Conservation (phyloP, 495 filamentous ascomycete species). For the Penicillium ochrochloron region DNA sequence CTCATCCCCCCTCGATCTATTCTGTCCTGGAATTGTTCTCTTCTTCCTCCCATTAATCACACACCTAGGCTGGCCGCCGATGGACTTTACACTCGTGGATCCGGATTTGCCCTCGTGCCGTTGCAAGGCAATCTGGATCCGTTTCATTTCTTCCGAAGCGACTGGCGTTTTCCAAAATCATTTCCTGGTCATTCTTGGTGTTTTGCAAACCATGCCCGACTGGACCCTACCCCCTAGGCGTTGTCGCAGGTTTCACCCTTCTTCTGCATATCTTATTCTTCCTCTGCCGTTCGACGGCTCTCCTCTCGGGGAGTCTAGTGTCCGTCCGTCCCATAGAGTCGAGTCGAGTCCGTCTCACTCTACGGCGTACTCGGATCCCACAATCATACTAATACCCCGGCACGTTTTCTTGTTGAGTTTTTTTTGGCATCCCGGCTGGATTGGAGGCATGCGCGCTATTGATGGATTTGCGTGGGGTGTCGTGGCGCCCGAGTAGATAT, state of each 20-base stretch:
- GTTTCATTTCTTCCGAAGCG: conserved; percentile 10
- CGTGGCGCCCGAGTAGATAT: conserved; percentile 17
- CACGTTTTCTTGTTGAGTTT: conserved; percentile 3
- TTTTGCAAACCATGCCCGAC: neutral
- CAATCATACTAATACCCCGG: conserved; percentile 28
- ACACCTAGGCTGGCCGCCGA: conserved; percentile 12
- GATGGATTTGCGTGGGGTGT: conserved; percentile 1
- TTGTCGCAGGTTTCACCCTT: conserved; percentile 16
- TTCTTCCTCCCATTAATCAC: conserved; percentile 4
- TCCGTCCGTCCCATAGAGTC: neutral
- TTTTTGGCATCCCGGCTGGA: neutral
- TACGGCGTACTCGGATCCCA: neutral
- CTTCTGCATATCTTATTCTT: conserved; percentile 15
- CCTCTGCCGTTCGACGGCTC: conserved; percentile 12
- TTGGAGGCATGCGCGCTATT: neutral
- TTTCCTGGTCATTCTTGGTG: neutral
- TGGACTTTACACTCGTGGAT: conserved; percentile 6
- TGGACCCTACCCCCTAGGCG: neutral
- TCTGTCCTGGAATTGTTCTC: neutral
- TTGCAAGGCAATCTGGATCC: conserved; percentile 4
- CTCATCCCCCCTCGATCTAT: neutral
- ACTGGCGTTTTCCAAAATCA: conserved; percentile 20
- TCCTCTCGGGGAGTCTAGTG: neutral
- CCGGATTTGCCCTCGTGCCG: neutral
- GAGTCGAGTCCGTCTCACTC: neutral